These are phyloP conservation scores for Termitomyces bulborhizus DNA, from an alignment of 768 basidiomycete species.

Conservation along the genomic window DNA sequence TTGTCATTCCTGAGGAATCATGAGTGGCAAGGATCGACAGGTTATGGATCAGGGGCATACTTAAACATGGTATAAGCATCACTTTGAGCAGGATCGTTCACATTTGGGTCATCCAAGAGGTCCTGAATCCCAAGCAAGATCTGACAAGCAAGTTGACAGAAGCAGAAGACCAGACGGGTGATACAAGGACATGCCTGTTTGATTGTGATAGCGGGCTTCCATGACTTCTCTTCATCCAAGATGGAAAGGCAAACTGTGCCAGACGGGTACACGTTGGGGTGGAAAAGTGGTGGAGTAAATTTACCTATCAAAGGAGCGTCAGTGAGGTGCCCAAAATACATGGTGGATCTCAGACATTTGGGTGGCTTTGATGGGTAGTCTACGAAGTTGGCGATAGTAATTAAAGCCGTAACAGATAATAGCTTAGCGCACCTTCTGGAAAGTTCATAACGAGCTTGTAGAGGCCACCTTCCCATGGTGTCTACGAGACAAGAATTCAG, in stretches of 20 bases:
- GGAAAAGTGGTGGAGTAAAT: slow-evolving; percentile 93
- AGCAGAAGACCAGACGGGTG: not conserved
- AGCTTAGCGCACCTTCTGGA: slow-evolving; percentile 75
- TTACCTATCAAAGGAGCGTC: slow-evolving; percentile 56
- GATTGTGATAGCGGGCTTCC: slow-evolving; percentile 99
- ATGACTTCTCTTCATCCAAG: slow-evolving; percentile 96
- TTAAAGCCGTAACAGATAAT: not conserved
- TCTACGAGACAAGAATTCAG: slow-evolving; percentile 42
- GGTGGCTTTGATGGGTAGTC: slow-evolving; percentile 95
- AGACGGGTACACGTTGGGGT: slow-evolving; percentile 98
- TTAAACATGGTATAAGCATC: slow-evolving; percentile 99
- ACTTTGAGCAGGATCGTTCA: slow-evolving; percentile 95
- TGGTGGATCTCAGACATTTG: slow-evolving; percentile 55
- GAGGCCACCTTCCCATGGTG: slow-evolving; percentile 94
- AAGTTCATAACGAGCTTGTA: slow-evolving; percentile 93
- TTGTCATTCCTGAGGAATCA: slow-evolving; percentile 74
- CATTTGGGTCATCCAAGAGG: slow-evolving; percentile 90
- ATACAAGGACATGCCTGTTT: slow-evolving; percentile 65
- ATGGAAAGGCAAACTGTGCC: slow-evolving; percentile 98
- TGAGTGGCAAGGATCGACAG: slow-evolving; percentile 7
- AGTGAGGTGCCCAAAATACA: not conserved
- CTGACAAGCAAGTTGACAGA: slow-evolving; percentile 32
- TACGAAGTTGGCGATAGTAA: slow-evolving; percentile 20
- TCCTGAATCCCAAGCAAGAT: slow-evolving; percentile 96
- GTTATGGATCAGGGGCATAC: slow-evolving; percentile 39